Conservation (phyloP, 495 filamentous ascomycete genomes). For the Elasticomyces elasticus region DNA sequence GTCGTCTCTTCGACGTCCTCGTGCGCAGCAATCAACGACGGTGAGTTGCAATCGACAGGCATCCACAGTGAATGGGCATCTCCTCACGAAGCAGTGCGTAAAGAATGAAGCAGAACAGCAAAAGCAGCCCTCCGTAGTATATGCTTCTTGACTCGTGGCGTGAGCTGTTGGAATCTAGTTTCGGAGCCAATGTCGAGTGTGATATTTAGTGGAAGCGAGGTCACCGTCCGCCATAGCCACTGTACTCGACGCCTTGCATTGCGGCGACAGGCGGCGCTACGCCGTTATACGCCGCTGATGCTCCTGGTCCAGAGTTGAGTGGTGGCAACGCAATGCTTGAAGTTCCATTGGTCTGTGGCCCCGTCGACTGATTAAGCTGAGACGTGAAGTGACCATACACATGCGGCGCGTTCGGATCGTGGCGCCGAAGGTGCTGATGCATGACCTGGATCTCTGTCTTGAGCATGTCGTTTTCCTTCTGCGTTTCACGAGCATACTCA, state of each 20-base stretch:
- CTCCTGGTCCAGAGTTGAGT: not conserved
- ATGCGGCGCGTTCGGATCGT: constrained; percentile 20
- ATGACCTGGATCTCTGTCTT: constrained; percentile 23
- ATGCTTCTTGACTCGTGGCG: not conserved
- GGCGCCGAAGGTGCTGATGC: constrained; percentile 19
- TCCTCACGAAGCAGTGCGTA: not conserved
- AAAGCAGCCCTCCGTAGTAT: not conserved
- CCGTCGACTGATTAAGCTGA: constrained; percentile 15
- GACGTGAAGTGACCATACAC: constrained; percentile 22
- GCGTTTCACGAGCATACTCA: constrained; percentile 12
- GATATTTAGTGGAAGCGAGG: not conserved
- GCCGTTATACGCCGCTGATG: not conserved
- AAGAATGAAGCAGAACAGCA: not conserved
- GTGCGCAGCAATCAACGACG: not conserved
- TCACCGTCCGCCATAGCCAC: constrained; percentile 1
- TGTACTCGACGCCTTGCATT: constrained; percentile 7
- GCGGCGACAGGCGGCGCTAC: not conserved
- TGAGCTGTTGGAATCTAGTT: not conserved
- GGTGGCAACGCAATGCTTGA: constrained; percentile 15
- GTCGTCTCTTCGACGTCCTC: not conserved
- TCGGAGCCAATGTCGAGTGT: too few relatives aligned
- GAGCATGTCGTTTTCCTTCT: constrained; percentile 24
- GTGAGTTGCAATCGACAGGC: not conserved
- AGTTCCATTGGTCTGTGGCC: constrained; percentile 7
- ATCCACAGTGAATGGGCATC: not conserved